Percentiles rank a stretch among this genome's conserved stretches.
Conservation (phyloP, 345 rosid species). For the Clausena lansium region DNA sequence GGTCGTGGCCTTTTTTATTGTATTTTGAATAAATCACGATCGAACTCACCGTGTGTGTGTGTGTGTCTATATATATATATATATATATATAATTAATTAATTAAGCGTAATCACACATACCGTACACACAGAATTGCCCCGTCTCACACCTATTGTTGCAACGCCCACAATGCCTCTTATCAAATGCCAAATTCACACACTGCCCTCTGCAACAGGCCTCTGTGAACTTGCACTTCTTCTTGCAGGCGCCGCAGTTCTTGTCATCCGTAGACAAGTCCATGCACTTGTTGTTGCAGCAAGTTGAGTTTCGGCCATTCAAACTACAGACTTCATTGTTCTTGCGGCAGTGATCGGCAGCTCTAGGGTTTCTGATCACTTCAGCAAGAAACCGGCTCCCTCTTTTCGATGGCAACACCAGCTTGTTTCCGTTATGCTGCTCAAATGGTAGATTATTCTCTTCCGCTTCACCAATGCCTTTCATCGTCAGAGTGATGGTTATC, state of each 20-base stretch:
- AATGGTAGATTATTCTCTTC: conserved; percentile 11
- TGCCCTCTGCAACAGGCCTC: conserved; percentile 64
- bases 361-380: conserved; percentile 41
- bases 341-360: conserved; percentile 66
- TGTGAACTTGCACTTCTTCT: conserved; percentile 60
- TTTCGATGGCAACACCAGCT: conserved; percentile 25
- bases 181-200: conserved; percentile 53
- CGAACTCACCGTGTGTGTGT: conserved; percentile 2
- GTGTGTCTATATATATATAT: no score
- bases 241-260: conserved; percentile 75
- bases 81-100: not conserved
- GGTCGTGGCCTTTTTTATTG: conserved; percentile 25
- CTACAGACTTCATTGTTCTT: conserved; percentile 45
- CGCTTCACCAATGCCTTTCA: conserved; percentile 22
- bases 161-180: conserved; percentile 73
- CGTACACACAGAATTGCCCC: conserved; percentile 54
- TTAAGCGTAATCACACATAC: conserved; percentile 74
- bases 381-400: conserved; percentile 63
- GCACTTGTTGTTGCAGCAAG: conserved; percentile 88
- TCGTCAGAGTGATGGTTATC: conserved; percentile 37
- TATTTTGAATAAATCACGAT: conserved; percentile 20
- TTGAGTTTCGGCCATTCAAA: conserved; percentile 26
- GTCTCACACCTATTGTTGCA: conserved; percentile 57
- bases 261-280: conserved; percentile 40
- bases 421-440: not conserved